Conservation (phyloP, 345 rosid genomes). For the Schrenkiella parvula region DNA sequence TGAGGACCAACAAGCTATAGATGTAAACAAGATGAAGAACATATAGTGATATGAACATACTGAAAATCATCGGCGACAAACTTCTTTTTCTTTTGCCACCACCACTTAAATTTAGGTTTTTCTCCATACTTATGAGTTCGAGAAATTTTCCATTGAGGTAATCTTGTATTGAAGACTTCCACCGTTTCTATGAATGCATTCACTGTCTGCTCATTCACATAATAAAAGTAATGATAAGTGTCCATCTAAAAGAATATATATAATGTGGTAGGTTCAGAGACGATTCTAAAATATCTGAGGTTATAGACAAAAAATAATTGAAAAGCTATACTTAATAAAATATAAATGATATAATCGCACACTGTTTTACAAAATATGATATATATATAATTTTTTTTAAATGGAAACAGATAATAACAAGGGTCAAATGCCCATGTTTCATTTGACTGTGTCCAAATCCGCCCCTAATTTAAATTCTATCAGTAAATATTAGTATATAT, state of each 20-base stretch:
- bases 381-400: too few species aligned
- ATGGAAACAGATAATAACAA: too few species aligned
- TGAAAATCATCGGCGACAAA: neutral
- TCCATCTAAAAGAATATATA: too few species aligned
- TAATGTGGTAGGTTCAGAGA: too few species aligned
- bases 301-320: too few species aligned
- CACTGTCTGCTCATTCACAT: neutral
- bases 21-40: neutral
- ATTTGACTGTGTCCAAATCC: too few species aligned
- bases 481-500: neutral
- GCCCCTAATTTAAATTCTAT: neutral
- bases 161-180: neutral
- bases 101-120: neutral
- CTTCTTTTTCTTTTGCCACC: constrained; percentile 4
- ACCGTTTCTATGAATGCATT: neutral
- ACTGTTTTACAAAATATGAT: too few species aligned
- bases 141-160: neutral
- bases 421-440: too few species aligned
- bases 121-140: neutral
- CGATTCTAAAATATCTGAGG: too few species aligned
- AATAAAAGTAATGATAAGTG: neutral
- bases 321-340: too few species aligned
- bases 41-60: neutral
- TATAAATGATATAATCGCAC: too few species aligned
- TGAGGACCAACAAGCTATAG: neutral